A percentile compares a stretch with the other conserved stretches of the same genome.
phyloP scores from a whole-genome alignment of 2,329 filamentous ascomycete genomes.

The Tetracladium maxilliforme region DNA sequence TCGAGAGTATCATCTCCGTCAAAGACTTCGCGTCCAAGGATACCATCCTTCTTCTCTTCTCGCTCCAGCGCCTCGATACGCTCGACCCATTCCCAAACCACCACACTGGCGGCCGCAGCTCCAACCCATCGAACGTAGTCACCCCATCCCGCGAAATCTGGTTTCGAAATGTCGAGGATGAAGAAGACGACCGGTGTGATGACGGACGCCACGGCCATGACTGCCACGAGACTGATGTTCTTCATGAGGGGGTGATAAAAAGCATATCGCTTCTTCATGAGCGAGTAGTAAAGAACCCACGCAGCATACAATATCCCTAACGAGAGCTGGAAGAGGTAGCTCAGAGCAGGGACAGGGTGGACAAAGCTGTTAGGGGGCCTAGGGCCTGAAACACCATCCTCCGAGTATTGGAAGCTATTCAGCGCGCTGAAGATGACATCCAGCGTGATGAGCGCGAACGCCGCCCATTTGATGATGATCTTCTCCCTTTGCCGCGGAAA shows the following conservation, averaged over 20 bases:
- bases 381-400: conserved; percentile 43
- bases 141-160: conserved; percentile 58
- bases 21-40: conserved; percentile 55
- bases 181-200: conserved; percentile 64
- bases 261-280: conserved; percentile 56
- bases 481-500: conserved; percentile 97
- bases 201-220: conserved; percentile 49
- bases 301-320: conserved; percentile 58
- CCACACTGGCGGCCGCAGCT: conserved; percentile 60
- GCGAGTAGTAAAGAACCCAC: conserved; percentile 60
- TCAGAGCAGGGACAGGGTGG: conserved; percentile 73
- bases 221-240: conserved; percentile 52
- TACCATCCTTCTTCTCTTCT: conserved; percentile 59
- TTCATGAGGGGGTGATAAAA: conserved; percentile 61
- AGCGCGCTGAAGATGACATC: conserved; percentile 85
- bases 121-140: conserved; percentile 68
- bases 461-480: conserved; percentile 97
- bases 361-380: conserved; percentile 71
- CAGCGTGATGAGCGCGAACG: conserved; percentile 81
- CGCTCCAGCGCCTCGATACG: conserved; percentile 59
- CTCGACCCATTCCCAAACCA: conserved; percentile 72
- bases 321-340: conserved; percentile 57
- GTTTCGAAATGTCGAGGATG: conserved; percentile 56
- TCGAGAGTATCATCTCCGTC: conserved; percentile 65
- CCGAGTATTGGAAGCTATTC: conserved; percentile 64